Base-by-base conservation (phyloP, 345 rosid species). In the Ceriops tagal region DNA sequence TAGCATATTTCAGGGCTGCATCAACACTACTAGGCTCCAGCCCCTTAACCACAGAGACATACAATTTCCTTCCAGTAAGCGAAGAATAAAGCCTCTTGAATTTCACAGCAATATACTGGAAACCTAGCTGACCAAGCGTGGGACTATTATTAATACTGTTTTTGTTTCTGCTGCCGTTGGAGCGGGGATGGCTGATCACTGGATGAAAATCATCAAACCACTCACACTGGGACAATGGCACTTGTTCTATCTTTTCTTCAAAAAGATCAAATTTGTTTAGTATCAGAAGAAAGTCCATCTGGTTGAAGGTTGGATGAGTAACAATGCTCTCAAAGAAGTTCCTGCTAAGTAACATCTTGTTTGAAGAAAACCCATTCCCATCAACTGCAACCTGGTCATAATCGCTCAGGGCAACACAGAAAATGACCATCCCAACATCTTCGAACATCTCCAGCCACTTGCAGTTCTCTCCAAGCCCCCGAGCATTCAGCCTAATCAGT, bases 391-490 rank as follows among this genome's bases (percentile, higher is more conserved):
- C 65, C 68, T 92, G 90, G 71, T 92, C 92, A 30, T 92, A 96
- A 81, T 92, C 96, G 31, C 85, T 90, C 86, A 96, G 75, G 20
- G 91, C 18, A 39, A 92, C 92, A 66, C 93, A 89, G 67, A 96
- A 96, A 52, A 89, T 82, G 78, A 92, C 89, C 81, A 96, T 85
- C 51, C 99, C 98, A 30, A 92, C 84, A 65, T 96, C 99, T 83
- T 96, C 99, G 61, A 96, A 96, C 98, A 92, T 92, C 77, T 95
- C 97, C 20, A 95, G 86, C 98, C 98, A 95, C 71, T 90, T 90
- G 82, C 96, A 95, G 81, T 89, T 92, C 75, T 88, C 99, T 9
- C 96, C 96, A 3, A 90, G 86, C 68, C 99, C 97, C 73, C 92
- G 82, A 1, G 97, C 84, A 10, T 86, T 93, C 35, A 92, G 86